Conservation (phyloP, 192 early-diverging fungal species). For the Mortierella hygrophila region DNA sequence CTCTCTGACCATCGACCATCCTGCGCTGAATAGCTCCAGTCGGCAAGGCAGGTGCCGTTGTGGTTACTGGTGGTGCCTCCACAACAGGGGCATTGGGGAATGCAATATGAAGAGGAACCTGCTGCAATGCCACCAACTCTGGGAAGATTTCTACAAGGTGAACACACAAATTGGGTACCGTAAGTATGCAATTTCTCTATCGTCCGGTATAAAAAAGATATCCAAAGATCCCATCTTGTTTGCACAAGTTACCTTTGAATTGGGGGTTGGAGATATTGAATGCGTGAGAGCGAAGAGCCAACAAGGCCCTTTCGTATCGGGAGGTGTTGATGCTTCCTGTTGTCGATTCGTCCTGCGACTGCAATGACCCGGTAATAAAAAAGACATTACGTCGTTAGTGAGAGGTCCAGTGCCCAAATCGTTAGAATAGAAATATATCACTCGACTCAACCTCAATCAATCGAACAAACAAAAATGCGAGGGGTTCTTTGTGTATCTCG, state of each 20-base stretch:
- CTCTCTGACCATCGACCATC: constrained; percentile 9
- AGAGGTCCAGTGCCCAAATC: not conserved
- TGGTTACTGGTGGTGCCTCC: constrained; percentile 25
- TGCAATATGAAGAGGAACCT: constrained; percentile 58
- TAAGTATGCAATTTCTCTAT: not conserved
- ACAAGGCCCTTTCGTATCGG: constrained; percentile 78
- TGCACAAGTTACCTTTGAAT: constrained; percentile 73
- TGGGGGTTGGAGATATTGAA: constrained; percentile 82
- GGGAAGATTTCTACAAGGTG: constrained; percentile 79
- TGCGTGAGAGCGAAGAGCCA: constrained; percentile 82
- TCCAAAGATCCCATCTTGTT: not conserved
- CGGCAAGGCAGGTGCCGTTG: not conserved
- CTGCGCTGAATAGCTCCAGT: constrained; percentile 19
- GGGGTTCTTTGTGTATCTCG: too few relatives aligned
- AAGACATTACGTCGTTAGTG: not conserved
- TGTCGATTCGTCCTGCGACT: constrained; percentile 88
- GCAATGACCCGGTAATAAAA: constrained; percentile 33
- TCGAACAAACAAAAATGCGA: too few relatives aligned
- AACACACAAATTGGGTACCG: not conserved
- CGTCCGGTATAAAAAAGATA: too few relatives aligned
- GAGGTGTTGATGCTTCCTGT: constrained; percentile 93
- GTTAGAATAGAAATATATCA: not conserved
- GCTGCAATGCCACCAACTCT: constrained; percentile 78
- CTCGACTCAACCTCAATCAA: too few relatives aligned
- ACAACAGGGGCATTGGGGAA: constrained; percentile 53